Percentiles rank a stretch among this genome's conserved stretches.
Conservation (phyloP, 169 alveolate genomes). For the Miamiensis avidus region DNA sequence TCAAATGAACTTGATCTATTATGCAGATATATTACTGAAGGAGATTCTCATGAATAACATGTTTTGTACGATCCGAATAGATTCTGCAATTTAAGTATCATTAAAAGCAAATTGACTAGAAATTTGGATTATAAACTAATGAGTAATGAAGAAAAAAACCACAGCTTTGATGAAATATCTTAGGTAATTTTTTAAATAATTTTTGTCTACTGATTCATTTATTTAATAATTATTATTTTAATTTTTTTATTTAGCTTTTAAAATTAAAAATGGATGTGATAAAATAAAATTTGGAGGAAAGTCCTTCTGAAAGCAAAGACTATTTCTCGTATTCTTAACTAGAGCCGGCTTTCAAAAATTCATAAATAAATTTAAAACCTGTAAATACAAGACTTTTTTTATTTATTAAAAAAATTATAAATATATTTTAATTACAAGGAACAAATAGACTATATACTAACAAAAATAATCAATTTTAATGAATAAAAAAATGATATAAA, state of each 20-base stretch:
- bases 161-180: neutral
- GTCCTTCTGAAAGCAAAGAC: neutral
- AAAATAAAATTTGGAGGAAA: neutral
- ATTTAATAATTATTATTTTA: too few species aligned
- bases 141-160: neutral
- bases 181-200: neutral
- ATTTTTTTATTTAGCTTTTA: neutral
- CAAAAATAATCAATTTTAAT: too few species aligned
- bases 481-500: neutral
- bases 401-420: too few species aligned
- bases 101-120: too few species aligned
- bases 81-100: neutral
- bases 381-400: neutral
- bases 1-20: neutral
- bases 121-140: neutral
- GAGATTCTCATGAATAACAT: neutral
- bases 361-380: neutral
- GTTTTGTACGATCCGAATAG: neutral
- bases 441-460: neutral
- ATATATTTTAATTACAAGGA: neutral
- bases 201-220: too few species aligned
- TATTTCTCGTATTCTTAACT: neutral
- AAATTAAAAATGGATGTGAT: neutral
- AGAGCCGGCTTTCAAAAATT: neutral
- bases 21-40: neutral